Base-by-base conservation (phyloP, 2,329 filamentous ascomycete species). In the Fusarium marasasianum region DNA sequence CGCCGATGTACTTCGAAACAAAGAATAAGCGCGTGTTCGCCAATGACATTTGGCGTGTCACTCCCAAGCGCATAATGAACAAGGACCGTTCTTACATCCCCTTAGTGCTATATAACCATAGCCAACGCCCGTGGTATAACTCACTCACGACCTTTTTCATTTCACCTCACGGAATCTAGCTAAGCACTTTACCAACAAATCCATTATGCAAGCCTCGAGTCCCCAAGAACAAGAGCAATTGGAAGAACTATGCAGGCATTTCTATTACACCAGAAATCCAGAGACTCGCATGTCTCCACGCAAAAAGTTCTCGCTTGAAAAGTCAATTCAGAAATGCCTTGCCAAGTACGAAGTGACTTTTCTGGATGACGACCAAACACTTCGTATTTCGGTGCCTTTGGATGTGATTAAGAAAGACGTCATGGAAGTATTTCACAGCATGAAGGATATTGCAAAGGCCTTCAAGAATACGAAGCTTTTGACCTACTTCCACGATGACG, bases 241-340 rank as follows among this genome's bases (percentile, higher is more conserved):
- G 14, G 14, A 5, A 11, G 45, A 31, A 15, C 10, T 22, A 15
- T 22, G 7, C 3, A 20, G 44, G 11, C 18, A 47, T 15, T 47
- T 47, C 26, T 47, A 47, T 29, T 47, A 22, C 18, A 3, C 12
- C 9, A 48, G 20, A 31, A 48, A 48, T 20, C 3, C 9, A 17
- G 29, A 33, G 1, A 8, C 4, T 29, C 8, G 15, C 3, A 33
- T 33, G 29, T 13, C 11, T 50, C 5, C 22, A 33, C 15, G 15
- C 15, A 15, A 2, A 3, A 50, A n/a, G 20, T 4, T 15, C 3
- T 3, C 33, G 0, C 11, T 50, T 5, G 22, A 33, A 3, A 9
- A n/a, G 5, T 50, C 15, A 8, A 7, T 33, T 8, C 22, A 33
- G 17, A 24, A 24, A 22, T 13, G 14, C 22, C 22, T 50, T 22